Evolutionary conservation across 805 yeast species (phyloP), one percentile per base, ranked within the genome.

Genomic region (Metschnikowia matae): DNA sequence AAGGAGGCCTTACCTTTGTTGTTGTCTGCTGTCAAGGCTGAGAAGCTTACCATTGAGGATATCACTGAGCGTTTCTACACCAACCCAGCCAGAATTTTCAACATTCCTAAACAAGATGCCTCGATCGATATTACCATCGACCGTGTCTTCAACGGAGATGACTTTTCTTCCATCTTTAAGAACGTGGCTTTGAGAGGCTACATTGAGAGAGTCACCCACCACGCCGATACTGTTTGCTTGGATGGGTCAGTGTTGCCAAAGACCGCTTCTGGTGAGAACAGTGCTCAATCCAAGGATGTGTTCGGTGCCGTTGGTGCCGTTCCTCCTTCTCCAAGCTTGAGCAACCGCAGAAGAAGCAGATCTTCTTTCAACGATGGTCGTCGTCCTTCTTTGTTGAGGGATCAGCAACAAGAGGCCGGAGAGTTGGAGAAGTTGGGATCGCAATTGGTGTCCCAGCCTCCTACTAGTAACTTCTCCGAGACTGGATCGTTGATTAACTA

Each of bases 151-250:
- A 29, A 33, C 40, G 56, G 57, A 13, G 52, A 52, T 42, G 54
- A 51, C 39, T 48, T 52, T 40, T 61, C 73, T n/a, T 69, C 80
- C 10, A 60, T 73, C 52, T 79, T 83, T 54, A 73, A 71, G 51
- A 79, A 78, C 54, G 61, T 64, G 57, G 72, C 74, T 47, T 74
- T 89, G 63, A 78, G 74, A 53, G 97, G 97, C 55, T 84, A 89
- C 62, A 86, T 92, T 63, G 96, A 90, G 69, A 82, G 97, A 69
- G 97, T 92, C 46, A 79, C 84, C 58, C 74, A 87, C 67, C 81
- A 84, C 54, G 85, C 83, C 51, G 84, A 85, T 66, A 87, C 96
- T 48, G 87, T 85, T 48, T 87, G 89, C 57, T 78, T 90, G 58
- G 97, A 92, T 66, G 96, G 96, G 58, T 81, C 80, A 49, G 68